Conservation (phyloP, 768 basidiomycete genomes). For the Pisolithus albus region DNA sequence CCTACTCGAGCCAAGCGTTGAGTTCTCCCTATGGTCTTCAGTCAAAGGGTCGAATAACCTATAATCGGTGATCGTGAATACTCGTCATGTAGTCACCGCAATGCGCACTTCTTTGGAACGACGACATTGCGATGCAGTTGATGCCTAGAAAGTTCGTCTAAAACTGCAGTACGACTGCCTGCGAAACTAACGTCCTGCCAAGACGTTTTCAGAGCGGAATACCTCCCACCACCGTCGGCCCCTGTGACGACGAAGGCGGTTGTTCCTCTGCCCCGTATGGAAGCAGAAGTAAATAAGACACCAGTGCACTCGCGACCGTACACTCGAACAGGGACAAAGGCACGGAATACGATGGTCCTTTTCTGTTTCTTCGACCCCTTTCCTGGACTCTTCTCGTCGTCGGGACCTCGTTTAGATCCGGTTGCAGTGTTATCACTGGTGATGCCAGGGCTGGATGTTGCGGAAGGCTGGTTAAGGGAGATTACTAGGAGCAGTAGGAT, state of each 20-base stretch:
- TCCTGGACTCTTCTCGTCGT: not conserved
- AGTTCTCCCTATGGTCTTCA: not conserved
- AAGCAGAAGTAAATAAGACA: slow-evolving; percentile 6
- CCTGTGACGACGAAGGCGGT: too few species aligned
- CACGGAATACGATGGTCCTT: not conserved
- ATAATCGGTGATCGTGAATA: not conserved
- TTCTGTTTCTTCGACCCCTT: not conserved
- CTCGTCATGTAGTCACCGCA: not conserved
- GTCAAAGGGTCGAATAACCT: slow-evolving; percentile 4
- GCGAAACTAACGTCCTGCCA: too few species aligned
- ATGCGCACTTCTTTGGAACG: not conserved
- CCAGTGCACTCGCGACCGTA: slow-evolving; percentile 2
- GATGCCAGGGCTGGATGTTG: not conserved
- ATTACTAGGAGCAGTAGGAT: not conserved
- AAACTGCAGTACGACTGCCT: too few species aligned
- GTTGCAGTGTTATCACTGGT: not conserved
- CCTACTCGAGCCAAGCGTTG: slow-evolving; percentile 4
- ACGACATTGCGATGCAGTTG: not conserved
- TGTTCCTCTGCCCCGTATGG: slow-evolving; percentile 7
- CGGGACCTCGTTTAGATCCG: slow-evolving; percentile 1
- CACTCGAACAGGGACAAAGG: slow-evolving; percentile 2
- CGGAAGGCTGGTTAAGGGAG: not conserved
- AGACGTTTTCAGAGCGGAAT: too few species aligned
- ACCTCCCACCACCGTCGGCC: too few species aligned
- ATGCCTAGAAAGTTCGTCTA: not conserved